phyloP scores from a whole-genome alignment of 371 early-diverging fungal genomes.

The Mucor velutinosus region DNA sequence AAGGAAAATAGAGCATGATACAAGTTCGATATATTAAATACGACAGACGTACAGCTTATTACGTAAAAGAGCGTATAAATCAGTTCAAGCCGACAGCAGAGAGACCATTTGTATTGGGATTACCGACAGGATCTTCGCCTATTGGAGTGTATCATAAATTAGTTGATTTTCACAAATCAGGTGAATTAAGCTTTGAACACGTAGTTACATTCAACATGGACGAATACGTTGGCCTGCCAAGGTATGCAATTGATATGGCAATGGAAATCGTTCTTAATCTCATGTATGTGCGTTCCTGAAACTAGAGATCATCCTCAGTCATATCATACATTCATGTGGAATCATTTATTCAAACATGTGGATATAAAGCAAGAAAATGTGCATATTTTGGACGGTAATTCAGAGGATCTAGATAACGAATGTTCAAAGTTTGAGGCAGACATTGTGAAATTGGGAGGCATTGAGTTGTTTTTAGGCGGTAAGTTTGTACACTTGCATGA shows the following conservation, averaged over 20 bases:
- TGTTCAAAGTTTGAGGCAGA: constrained; percentile 64
- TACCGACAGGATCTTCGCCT: constrained; percentile 69
- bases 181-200: constrained; percentile 54
- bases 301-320: constrained; percentile 61
- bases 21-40: not conserved
- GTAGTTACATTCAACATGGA: constrained; percentile 66
- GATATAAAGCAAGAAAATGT: constrained; percentile 61
- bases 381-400: constrained; percentile 67
- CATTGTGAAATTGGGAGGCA: constrained; percentile 61
- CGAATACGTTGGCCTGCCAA: constrained; percentile 60
- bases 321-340: constrained; percentile 69
- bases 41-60: constrained; percentile 42
- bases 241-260: constrained; percentile 6
- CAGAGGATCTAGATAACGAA: constrained; percentile 62
- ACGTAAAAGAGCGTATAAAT: constrained; percentile 62
- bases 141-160: constrained; percentile 61
- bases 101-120: constrained; percentile 65
- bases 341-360: constrained; percentile 66
- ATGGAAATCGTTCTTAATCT: not conserved
- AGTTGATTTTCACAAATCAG: constrained; percentile 55
- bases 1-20: not conserved
- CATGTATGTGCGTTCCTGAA: not conserved
- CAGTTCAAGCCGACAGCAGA: constrained; percentile 60
- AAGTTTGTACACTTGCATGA: constrained; percentile 24
- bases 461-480: constrained; percentile 61